Conservation (phyloP, 192 early-diverging fungal genomes). For the Linnemannia schmuckeri region DNA sequence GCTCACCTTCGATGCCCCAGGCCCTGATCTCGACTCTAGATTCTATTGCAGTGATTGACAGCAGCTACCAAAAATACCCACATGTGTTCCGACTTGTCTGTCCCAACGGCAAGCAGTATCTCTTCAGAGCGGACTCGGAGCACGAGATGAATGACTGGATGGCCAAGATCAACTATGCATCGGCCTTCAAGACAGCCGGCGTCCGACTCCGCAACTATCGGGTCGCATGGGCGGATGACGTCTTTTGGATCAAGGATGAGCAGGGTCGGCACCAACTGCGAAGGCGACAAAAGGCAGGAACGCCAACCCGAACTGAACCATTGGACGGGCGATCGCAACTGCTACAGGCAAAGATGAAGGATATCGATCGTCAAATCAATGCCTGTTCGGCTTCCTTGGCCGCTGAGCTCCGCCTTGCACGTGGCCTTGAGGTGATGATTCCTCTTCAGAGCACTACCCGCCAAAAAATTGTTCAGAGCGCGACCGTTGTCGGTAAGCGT, state of each 20-base stretch:
- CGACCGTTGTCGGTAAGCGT: constrained; percentile 65
- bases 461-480: constrained; percentile 69
- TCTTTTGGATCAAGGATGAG: constrained; percentile 51
- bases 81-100: constrained; percentile 82
- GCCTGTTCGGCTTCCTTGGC: constrained; percentile 64
- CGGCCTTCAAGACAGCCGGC: constrained; percentile 76
- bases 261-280: constrained; percentile 50
- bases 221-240: constrained; percentile 49
- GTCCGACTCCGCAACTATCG: constrained; percentile 52
- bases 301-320: not conserved
- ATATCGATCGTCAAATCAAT: constrained; percentile 66
- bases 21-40: constrained; percentile 70
- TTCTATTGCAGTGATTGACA: constrained; percentile 77
- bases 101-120: constrained; percentile 77
- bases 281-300: not conserved
- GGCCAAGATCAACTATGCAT: constrained; percentile 83
- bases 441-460: constrained; percentile 74
- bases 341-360: constrained; percentile 59
- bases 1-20: constrained; percentile 52
- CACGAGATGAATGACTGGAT: constrained; percentile 86
- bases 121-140: constrained; percentile 77
- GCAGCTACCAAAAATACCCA: constrained; percentile 81
- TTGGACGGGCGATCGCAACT: constrained; percentile 40
- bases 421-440: constrained; percentile 76
- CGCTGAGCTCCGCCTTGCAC: constrained; percentile 69